Evolutionary conservation across 495 filamentous ascomycete genomes (phyloP), one percentile per base, ranked within the genome.

Genomic region (Cairneyella variabilis): DNA sequence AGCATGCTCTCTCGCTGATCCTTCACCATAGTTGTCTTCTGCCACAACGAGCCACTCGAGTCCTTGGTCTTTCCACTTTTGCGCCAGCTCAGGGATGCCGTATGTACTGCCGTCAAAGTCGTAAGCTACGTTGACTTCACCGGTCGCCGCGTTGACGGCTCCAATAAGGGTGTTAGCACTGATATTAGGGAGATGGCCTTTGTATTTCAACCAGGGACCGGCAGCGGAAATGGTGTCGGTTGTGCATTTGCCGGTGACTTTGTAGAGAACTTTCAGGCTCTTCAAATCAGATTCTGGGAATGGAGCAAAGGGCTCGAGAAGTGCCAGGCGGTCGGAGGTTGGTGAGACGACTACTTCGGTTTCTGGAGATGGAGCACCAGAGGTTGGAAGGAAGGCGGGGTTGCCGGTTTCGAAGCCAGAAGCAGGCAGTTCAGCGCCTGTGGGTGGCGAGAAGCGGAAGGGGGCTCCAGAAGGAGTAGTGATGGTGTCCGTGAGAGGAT

Each of bases 191-290:
- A 98, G 81, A 68, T 98, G 93, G 57, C 93, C 93, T 77, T 97
- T 97, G 82, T 96, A 98, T 71, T 97, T 97, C 30, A 98, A 77
- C 93, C 93, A 98, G 3, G 91, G 91, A 5, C 93, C 93, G 2
- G 93, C 93, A 5, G 92, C 93, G 18, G 91, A 97, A 68, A 98
- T 98, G 54, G 93, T 96, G 71, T 98, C 93, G 28, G 93, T 98
- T 30, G 93, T 96, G 80, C 93, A 97, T 70, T 98, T 95, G 51
- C 93, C 93, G 53, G 89, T 86, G 43, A 97, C 86, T 73, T 96
- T 97, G 76, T 93, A 90, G 12, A 98, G 84, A 16, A 98, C 89
- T 23, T 79, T 78, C 12, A 95, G 75, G 32, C 77, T 80, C 20
- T 77, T 74, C 17, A 97, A 79, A 23, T 97, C 92, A 16, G 73